phyloP scores from a whole-genome alignment of 352 stramenopile genomes.

The Pythium aquatile region DNA sequence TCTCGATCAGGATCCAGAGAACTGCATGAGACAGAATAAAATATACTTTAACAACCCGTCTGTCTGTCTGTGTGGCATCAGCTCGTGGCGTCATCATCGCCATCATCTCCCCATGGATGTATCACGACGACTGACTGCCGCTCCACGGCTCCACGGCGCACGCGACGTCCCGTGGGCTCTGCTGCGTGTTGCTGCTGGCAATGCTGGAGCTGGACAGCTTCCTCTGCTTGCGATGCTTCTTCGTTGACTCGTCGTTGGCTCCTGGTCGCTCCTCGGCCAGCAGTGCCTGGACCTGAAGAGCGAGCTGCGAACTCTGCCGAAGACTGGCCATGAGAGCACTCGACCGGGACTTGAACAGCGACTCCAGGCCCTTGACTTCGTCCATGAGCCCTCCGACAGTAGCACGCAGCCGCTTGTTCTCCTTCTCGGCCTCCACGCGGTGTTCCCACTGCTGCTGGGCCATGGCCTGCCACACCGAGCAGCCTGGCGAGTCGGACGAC shows the following conservation, averaged over 20 bases:
- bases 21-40: conserved; percentile 12
- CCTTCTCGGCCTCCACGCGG: conserved; percentile 16
- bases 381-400: conserved; percentile 17
- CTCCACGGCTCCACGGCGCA: conserved; percentile 12
- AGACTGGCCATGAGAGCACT: conserved; percentile 24
- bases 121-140: conserved; percentile 7
- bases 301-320: conserved; percentile 17
- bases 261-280: neutral
- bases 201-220: neutral
- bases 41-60: conserved; percentile 13
- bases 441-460: conserved; percentile 23
- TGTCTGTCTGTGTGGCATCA: neutral
- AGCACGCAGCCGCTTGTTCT: conserved; percentile 22
- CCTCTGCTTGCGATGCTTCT: neutral
- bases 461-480: conserved; percentile 19
- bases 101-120: neutral
- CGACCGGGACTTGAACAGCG: conserved; percentile 23
- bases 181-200: neutral
- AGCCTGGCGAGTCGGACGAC: neutral
- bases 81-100: neutral
- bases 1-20: neutral
- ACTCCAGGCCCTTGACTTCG: conserved; percentile 25
- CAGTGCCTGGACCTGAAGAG: conserved; percentile 12
- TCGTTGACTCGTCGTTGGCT: neutral
- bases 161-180: conserved; percentile 23